Evolutionary conservation across 176 grass and related monocot genomes (phyloP).

Genomic region (Musa troglodytarum): DNA sequence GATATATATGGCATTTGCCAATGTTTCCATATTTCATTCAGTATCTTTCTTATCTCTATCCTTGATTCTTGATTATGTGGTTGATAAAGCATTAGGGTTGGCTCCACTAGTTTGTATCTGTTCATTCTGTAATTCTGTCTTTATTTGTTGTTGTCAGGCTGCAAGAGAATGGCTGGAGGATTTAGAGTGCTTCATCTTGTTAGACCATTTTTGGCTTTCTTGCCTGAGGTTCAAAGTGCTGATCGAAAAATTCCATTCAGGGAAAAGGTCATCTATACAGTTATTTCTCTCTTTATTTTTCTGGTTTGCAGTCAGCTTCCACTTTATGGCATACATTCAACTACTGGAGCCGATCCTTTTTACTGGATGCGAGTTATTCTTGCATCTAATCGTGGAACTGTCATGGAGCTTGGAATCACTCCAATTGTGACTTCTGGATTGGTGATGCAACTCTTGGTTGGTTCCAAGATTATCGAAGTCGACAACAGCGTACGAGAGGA

Average conservation of each 20-base stretch:
- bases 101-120: neutral
- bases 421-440: slow-evolving; percentile 90
- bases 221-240: slow-evolving; percentile 85
- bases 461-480: slow-evolving; percentile 93
- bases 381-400: slow-evolving; percentile 81
- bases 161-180: slow-evolving; percentile 55
- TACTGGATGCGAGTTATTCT: slow-evolving; percentile 98
- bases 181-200: slow-evolving; percentile 92
- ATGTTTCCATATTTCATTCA: neutral
- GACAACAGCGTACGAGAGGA: slow-evolving; percentile 97
- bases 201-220: slow-evolving; percentile 83
- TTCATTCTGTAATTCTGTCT: neutral
- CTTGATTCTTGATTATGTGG: neutral
- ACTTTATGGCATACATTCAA: slow-evolving; percentile 93
- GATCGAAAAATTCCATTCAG: slow-evolving; percentile 91
- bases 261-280: slow-evolving; percentile 89
- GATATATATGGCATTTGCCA: neutral
- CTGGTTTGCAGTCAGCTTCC: slow-evolving; percentile 95
- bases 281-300: slow-evolving; percentile 94
- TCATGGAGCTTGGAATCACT: slow-evolving; percentile 98
- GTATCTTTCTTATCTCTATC: neutral
- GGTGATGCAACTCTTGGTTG: slow-evolving; percentile 93
- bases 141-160: neutral
- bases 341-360: slow-evolving; percentile 90
- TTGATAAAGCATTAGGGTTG: neutral